A percentile compares a stretch with the other conserved stretches of the same genome.
These are phyloP conservation scores for Astrephomene gubernaculifera DNA, from an alignment of 139 green algal species.

Conservation along the genomic window DNA sequence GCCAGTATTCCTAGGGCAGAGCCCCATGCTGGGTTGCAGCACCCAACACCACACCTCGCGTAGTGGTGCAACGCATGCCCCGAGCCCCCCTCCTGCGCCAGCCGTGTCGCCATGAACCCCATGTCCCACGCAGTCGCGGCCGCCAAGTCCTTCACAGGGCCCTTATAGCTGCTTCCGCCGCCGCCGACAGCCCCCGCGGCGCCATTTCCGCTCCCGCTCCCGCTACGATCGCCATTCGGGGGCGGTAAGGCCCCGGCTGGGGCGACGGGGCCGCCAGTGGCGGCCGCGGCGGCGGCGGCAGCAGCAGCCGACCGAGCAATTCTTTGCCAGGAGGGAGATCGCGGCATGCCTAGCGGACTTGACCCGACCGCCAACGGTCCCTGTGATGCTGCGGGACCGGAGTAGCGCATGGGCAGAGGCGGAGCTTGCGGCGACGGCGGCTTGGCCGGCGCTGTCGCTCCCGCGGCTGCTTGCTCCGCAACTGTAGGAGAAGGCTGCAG, in stretches of 20 bases:
- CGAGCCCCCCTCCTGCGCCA: slow-evolving; percentile 55
- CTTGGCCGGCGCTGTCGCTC: neutral
- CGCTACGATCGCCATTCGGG: neutral
- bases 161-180: slow-evolving; percentile 30
- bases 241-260: too few species aligned
- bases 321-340: neutral
- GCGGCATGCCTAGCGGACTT: too few species aligned
- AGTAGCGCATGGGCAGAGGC: too few species aligned
- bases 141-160: slow-evolving; percentile 35
- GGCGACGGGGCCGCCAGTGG: neutral
- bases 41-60: slow-evolving; percentile 41
- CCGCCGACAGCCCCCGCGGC: neutral
- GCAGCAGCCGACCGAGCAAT: neutral
- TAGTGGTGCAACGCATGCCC: slow-evolving; percentile 57
- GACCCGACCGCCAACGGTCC: too few species aligned
- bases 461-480: neutral
- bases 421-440: neutral
- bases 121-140: slow-evolving; percentile 47
- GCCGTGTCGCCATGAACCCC: slow-evolving; percentile 53
- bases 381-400: too few species aligned
- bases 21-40: too few species aligned
- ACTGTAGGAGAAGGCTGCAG: too few species aligned
- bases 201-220: neutral
- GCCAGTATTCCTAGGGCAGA: too few species aligned
- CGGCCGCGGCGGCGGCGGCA: neutral